These are phyloP conservation scores for Phytopythium sindhum DNA, from an alignment of 352 stramenopile species.

Conservation along the genomic window DNA sequence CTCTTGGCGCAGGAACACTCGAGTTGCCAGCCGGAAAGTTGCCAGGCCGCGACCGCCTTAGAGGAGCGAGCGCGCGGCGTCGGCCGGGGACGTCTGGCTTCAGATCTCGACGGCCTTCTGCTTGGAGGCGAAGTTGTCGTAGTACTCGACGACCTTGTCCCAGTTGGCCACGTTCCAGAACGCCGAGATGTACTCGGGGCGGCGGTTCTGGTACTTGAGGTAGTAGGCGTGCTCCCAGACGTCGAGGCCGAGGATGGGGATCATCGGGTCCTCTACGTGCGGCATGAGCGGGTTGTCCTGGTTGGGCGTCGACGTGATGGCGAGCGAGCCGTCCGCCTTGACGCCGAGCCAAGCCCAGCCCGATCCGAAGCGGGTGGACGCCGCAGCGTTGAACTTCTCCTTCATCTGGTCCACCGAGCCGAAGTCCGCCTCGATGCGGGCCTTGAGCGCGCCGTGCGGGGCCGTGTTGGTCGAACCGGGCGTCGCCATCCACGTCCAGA, in stretches of 20 bases:
- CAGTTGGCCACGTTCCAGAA: slow-evolving; percentile 98
- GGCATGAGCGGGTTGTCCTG: slow-evolving; percentile 92
- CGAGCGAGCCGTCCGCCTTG: slow-evolving; percentile 88
- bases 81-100: slow-evolving; percentile 28
- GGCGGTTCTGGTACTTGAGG: slow-evolving; percentile 97
- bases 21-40: background rate
- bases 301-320: slow-evolving; percentile 95
- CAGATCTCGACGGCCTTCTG: slow-evolving; percentile 81
- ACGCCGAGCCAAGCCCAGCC: slow-evolving; percentile 90
- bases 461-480: slow-evolving; percentile 74
- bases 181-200: slow-evolving; percentile 95
- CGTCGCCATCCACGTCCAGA: slow-evolving; percentile 92
- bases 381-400: slow-evolving; percentile 86
- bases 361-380: slow-evolving; percentile 86
- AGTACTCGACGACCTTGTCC: slow-evolving; percentile 92
- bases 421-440: slow-evolving; percentile 88
- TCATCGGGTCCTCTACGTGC: slow-evolving; percentile 67
- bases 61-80: slow-evolving; percentile 17
- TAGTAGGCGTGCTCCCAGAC: slow-evolving; percentile 97
- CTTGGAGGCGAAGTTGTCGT: slow-evolving; percentile 87
- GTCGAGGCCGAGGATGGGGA: slow-evolving; percentile 93
- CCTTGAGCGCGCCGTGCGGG: slow-evolving; percentile 75
- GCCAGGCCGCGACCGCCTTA: background rate
- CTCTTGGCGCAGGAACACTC: no score
- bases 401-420: slow-evolving; percentile 89